phyloP scores from a whole-genome alignment of 495 filamentous ascomycete species.

The Opeltia flavorubescens region DNA sequence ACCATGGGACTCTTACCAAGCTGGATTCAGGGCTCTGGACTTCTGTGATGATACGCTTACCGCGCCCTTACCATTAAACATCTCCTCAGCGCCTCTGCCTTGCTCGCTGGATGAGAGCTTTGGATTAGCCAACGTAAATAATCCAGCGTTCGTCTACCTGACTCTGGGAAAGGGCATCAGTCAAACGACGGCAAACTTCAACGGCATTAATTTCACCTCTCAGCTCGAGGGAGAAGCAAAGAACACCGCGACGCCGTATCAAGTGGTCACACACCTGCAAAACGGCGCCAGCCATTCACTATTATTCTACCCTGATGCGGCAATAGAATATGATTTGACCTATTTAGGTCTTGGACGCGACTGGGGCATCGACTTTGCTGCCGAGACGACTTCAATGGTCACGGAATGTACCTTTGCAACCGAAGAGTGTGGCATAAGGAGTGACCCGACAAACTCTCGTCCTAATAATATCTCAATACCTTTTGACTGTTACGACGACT shows the following conservation, averaged over 20 bases:
- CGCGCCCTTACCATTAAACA: slow-evolving; percentile 3
- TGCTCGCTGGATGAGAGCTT: slow-evolving; percentile 3
- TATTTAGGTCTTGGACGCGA: neutral
- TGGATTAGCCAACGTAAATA: slow-evolving; percentile 1
- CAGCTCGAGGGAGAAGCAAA: neutral
- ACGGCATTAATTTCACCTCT: slow-evolving; percentile 1
- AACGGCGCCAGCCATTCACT: neutral
- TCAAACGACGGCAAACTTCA: neutral
- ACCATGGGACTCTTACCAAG: neutral
- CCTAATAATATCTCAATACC: slow-evolving; percentile 7
- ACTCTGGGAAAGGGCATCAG: slow-evolving; percentile 8
- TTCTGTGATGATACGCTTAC: neutral
- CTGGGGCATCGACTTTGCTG: slow-evolving; percentile 5
- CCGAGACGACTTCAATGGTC: slow-evolving; percentile 3
- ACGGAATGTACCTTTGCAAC: slow-evolving; percentile 5
- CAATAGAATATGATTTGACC: neutral
- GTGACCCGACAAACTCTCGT: neutral
- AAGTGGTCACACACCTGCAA: slow-evolving; percentile 1
- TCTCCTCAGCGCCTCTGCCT: slow-evolving; percentile 1
- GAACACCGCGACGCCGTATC: neutral
- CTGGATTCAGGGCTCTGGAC: neutral
- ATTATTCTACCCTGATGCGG: slow-evolving; percentile 3
- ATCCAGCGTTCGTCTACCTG: neutral
- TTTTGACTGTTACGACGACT: slow-evolving; percentile 7
- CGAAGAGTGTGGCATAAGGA: slow-evolving; percentile 1